These are phyloP conservation scores for Proliferodiscus dingleyae DNA, from an alignment of 2,329 filamentous ascomycete species.

Conservation along the genomic window DNA sequence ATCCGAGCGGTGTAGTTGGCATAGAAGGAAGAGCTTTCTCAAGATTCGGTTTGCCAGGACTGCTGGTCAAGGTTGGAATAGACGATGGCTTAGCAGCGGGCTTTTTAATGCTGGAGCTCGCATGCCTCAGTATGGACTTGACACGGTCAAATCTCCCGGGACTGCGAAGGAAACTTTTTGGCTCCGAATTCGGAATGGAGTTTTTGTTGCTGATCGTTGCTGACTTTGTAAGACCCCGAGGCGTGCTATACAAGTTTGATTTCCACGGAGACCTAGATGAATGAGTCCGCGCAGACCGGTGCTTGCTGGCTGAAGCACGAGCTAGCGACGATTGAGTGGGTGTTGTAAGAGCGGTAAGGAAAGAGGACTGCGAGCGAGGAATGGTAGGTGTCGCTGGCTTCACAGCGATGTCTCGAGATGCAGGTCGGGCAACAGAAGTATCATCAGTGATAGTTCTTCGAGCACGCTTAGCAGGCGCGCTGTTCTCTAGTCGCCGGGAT, in stretches of 20 bases:
- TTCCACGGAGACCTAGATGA: constrained; percentile 54
- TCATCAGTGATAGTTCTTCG: constrained; percentile 66
- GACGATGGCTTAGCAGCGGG: constrained; percentile 14
- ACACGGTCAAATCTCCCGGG: constrained; percentile 41
- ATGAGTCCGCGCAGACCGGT: too few relatives aligned
- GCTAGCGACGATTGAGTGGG: constrained; percentile 73
- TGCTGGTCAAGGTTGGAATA: constrained; percentile 30
- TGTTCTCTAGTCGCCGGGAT: constrained; percentile 27
- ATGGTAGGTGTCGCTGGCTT: constrained; percentile 38
- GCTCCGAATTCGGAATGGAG: constrained; percentile 28
- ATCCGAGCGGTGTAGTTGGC: constrained; percentile 52
- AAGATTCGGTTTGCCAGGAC: constrained; percentile 44
- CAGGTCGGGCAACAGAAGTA: constrained; percentile 58
- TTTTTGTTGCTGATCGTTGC: constrained; percentile 45
- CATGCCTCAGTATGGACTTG: constrained; percentile 51
- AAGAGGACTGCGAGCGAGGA: constrained; percentile 40
- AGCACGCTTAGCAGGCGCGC: constrained; percentile 60
- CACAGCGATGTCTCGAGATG: constrained; percentile 45
- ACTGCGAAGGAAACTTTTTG: constrained; percentile 19
- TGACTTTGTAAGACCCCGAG: constrained; percentile 48
- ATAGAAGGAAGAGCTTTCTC: constrained; percentile 49
- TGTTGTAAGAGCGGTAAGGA: constrained; percentile 60
- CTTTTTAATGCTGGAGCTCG: constrained; percentile 21
- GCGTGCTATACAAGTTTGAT: constrained; percentile 37
- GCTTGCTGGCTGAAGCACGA: constrained; percentile 51